Evolutionary conservation across 495 filamentous ascomycete species (phyloP), one percentile per base, ranked within the genome.

Genomic region (Penicillium taxi): DNA sequence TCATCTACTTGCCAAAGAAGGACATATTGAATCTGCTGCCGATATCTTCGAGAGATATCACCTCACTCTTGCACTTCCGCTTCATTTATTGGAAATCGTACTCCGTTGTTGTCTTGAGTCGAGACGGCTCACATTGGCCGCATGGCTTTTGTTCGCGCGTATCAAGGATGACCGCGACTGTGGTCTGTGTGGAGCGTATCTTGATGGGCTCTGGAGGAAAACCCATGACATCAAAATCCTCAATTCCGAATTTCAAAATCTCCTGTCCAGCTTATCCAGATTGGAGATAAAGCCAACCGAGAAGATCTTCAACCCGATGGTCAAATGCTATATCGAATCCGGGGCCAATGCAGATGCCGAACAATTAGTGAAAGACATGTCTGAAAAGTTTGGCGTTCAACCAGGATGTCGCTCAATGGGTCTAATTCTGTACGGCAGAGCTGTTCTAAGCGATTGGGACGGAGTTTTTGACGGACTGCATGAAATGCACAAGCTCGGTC

Each of bases 171-270:
- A 68, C 27, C 39, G 44, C 6, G 48, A 56, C 16, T 66, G 63
- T 22, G 61, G 59, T 2, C 17, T 70, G 7, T 59, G 55, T 27
- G 63, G 63, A 20, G 52, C 56, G 8, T 70, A 59, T 42, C 55
- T 70, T n/a, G 51, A 54, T 18, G 58, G 58, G 3, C 21, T 68
- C 6, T 70, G 66, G 66, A 63, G 46, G 41, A 70, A 66, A 45
- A 62, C 66, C 4, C 44, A 57, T 12, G 66, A 49, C 20, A 55
- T 65, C 9, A 59, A 68, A 21, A 41, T 67, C 14, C 9, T 70
- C 12, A 59, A 50, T 16, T 38, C 45, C 7, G 58, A 68, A 41
- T 48, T 68, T 16, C 44, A 39, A 12, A 59, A 48, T 21, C 29
- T 67, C 1, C 22, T 70, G 19, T 26, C 38, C 8, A 43, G 47